Conservation (phyloP, 2,329 filamentous ascomycete species). For the Neofusicoccum laricinum region DNA sequence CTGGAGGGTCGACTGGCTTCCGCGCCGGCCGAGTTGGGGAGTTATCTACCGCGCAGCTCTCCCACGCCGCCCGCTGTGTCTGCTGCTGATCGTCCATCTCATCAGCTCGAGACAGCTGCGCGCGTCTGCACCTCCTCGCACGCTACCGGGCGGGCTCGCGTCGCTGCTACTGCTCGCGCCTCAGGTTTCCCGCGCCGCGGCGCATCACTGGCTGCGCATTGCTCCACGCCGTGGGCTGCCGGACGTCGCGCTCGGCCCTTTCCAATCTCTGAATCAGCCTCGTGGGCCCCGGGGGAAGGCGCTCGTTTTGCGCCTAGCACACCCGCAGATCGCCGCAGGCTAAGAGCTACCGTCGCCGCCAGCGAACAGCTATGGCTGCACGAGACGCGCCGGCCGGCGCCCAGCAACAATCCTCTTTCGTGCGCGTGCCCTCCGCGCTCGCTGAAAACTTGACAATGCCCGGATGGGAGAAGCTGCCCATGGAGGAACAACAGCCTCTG, state of each 20-base stretch:
- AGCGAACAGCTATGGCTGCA: not conserved
- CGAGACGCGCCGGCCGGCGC: no score
- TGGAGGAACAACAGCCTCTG: conserved; percentile 9
- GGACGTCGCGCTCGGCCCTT: not conserved
- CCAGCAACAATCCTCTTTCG: not conserved
- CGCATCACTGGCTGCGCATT: not conserved
- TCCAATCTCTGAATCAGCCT: not conserved
- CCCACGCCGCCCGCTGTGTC: no score
- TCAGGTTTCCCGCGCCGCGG: not conserved
- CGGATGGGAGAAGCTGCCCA: not conserved
- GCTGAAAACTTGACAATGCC: conserved; percentile 1
- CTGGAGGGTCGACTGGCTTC: no score
- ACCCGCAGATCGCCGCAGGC: not conserved
- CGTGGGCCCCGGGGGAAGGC: not conserved
- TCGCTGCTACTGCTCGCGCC: conserved; percentile 6
- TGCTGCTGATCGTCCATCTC: no score
- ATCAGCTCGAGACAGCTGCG: no score
- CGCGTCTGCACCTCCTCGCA: no score
- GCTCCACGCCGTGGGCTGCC: not conserved
- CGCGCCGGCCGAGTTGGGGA: no score
- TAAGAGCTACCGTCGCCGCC: not conserved
- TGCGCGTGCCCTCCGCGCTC: conserved; percentile 4
- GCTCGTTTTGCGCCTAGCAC: not conserved
- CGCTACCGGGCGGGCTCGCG: no score
- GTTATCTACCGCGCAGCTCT: no score